Percentiles rank a stretch among this genome's conserved stretches.
These are phyloP conservation scores for Sporisorium exsertum DNA, from an alignment of 1,284 basidiomycete species.

Conservation along the genomic window DNA sequence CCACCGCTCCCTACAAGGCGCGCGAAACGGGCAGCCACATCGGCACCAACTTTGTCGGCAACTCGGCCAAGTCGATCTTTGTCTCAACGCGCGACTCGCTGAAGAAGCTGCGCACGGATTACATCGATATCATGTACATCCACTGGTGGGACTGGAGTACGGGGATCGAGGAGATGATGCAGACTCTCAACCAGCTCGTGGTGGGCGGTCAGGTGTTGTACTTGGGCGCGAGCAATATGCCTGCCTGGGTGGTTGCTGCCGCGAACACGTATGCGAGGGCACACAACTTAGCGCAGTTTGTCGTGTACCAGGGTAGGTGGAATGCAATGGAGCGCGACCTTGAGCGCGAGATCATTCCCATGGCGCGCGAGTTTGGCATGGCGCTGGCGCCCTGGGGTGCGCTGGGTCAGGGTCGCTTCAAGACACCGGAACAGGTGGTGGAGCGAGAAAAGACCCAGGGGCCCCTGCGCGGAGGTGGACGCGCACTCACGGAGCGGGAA, in stretches of 20 bases:
- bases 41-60: conserved; percentile 72
- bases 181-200: conserved; percentile 72
- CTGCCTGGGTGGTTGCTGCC: conserved; percentile 74
- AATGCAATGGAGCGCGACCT: conserved; percentile 73
- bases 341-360: conserved; percentile 77
- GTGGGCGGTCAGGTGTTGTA: conserved; percentile 73
- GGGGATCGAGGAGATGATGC: conserved; percentile 75
- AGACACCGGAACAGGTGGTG: conserved; percentile 52
- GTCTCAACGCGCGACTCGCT: conserved; percentile 70
- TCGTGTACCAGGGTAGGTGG: conserved; percentile 75
- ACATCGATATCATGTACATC: conserved; percentile 73
- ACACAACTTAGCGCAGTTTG: conserved; percentile 73
- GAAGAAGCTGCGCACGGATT: conserved; percentile 75
- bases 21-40: conserved; percentile 49
- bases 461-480: conserved; percentile 46
- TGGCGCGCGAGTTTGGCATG: conserved; percentile 72
- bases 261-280: conserved; percentile 74
- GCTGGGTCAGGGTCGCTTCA: conserved; percentile 72
- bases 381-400: conserved; percentile 74
- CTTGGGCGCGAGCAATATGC: conserved; percentile 72
- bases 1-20: conserved; percentile 67
- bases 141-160: conserved; percentile 75
- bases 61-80: conserved; percentile 64
- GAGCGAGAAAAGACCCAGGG: conserved; percentile 49
- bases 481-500: conserved; percentile 42